Evolutionary conservation across 257 asterid genomes (phyloP), one percentile per base, ranked within the genome.

Genomic region (Solanum infundibuliforme): DNA sequence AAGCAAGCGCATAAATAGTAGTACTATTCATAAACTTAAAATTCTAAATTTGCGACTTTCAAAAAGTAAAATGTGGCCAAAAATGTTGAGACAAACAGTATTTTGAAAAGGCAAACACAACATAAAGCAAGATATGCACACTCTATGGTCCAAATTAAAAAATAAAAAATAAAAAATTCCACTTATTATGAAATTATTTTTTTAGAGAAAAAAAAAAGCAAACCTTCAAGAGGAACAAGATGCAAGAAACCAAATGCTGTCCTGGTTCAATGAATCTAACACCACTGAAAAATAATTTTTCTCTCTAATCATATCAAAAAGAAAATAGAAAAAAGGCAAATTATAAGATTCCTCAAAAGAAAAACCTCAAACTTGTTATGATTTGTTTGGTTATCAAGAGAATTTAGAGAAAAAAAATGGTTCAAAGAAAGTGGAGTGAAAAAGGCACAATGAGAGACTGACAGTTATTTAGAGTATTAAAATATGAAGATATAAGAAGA

Each of bases 241-340:
- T 46, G 65, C 69, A 46, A 46, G 41, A 46, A 46, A 29, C 41
- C 41, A 48, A 46, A 52, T 81, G 87, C 31, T 58, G 92, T 90
- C 97, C 90, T 90, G 83, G 90, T 91, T 88, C 95, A 93, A 82
- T 88, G 93, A 84, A 87, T 83, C 76, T 10, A 73, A 73, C 46
- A 73, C 46, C 43, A 32, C 81, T 18, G 81, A 8, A 71, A 72
- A 72, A 35, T 5, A 35, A 0, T 1, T 1, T 74, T 3, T 21
- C 4, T 74, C 48, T 11, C 14, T 43, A 43, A 79, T 43, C 65
- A 43, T 79, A 23, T 43, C 84, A 43, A 34, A 79, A 43, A 3
- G 85, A 43, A 81, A 27, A 81, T 4, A 73, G 3, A 34, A 72
- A 73, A 20, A 73, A 35, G 65, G 25, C 65, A 18, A 18, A 55